Conservation (phyloP, 2,329 filamentous ascomycete species). For the Fusarium continuum region DNA sequence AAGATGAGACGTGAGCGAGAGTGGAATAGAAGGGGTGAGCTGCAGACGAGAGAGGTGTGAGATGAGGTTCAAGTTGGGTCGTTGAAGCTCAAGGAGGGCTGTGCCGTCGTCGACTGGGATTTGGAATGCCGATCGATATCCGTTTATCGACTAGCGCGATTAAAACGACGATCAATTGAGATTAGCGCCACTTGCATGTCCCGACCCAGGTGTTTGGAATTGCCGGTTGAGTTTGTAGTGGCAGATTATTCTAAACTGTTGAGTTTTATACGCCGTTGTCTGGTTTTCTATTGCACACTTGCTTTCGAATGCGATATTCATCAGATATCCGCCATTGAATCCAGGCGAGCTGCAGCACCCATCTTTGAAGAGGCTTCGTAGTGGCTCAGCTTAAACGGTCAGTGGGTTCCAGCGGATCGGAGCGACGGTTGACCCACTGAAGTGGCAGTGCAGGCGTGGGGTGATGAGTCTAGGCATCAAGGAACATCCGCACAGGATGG, state of each 20-base stretch:
- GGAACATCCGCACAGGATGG: background rate
- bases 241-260: background rate
- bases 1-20: background rate
- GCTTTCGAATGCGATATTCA: no score
- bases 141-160: constrained; percentile 22
- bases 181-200: background rate
- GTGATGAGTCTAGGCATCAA: background rate
- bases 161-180: constrained; percentile 28
- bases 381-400: constrained; percentile 19
- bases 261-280: no score
- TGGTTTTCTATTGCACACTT: background rate
- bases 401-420: constrained; percentile 25
- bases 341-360: background rate
- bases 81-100: constrained; percentile 18
- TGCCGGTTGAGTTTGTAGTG: background rate
- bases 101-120: constrained; percentile 5
- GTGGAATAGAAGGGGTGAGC: background rate
- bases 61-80: constrained; percentile 19
- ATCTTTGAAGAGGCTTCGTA: constrained; percentile 11
- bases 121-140: constrained; percentile 14
- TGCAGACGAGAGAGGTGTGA: background rate
- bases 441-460: constrained; percentile 24
- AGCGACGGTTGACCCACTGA: constrained; percentile 20
- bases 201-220: background rate
- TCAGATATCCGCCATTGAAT: no score